Percentiles rank a stretch among this genome's conserved stretches.
phyloP scores from a whole-genome alignment of 2,329 filamentous ascomycete genomes.

The Calonectria montana region DNA sequence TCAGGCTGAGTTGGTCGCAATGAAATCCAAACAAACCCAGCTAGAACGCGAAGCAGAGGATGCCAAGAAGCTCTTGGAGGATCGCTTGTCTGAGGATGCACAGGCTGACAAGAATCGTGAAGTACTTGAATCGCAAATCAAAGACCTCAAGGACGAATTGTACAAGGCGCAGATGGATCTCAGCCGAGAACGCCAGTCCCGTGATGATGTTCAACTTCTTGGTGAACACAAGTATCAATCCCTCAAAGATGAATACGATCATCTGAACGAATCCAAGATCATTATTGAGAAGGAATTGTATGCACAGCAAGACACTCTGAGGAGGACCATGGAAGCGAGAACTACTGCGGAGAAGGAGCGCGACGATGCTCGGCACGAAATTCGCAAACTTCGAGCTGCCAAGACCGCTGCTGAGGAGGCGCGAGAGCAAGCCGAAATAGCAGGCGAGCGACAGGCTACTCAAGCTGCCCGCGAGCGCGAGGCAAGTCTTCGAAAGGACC shows the following conservation, averaged over 20 bases:
- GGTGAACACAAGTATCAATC: conserved; percentile 88
- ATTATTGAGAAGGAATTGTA: conserved; percentile 98
- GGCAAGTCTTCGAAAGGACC: conserved; percentile 78
- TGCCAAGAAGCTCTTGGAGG: conserved; percentile 86
- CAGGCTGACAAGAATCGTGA: conserved; percentile 85
- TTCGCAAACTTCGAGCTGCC: conserved; percentile 83
- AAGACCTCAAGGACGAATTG: conserved; percentile 86
- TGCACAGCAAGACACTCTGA: conserved; percentile 89
- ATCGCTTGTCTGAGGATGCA: conserved; percentile 88
- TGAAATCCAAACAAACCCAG: conserved; percentile 85
- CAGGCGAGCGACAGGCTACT: conserved; percentile 83
- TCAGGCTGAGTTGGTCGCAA: conserved; percentile 87
- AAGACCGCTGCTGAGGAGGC: conserved; percentile 89
- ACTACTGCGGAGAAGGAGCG: conserved; percentile 85
- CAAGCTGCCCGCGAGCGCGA: conserved; percentile 84
- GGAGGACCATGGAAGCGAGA: conserved; percentile 85
- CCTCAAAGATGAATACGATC: conserved; percentile 86
- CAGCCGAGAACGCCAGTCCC: conserved; percentile 90
- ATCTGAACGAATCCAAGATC: conserved; percentile 93
- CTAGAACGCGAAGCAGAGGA: conserved; percentile 91
- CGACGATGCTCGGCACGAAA: conserved; percentile 88
- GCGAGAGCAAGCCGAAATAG: conserved; percentile 82
- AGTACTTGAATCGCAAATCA: conserved; percentile 87
- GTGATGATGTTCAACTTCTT: conserved; percentile 92
- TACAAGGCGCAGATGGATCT: conserved; percentile 89